Evolutionary conservation across 1,284 basidiomycete species (phyloP), one percentile per base, ranked within the genome.

Genomic region (Farysia itapuensis): DNA sequence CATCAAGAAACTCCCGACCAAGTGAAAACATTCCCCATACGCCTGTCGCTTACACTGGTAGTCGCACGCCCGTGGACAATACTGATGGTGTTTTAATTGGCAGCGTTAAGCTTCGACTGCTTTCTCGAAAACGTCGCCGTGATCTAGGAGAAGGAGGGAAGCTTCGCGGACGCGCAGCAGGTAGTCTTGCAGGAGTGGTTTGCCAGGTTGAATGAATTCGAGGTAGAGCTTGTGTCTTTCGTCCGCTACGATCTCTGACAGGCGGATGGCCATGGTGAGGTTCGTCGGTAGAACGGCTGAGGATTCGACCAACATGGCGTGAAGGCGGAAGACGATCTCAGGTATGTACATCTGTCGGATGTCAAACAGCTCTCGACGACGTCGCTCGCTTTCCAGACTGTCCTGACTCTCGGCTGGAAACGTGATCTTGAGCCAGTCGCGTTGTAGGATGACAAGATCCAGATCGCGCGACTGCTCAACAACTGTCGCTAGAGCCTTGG

Each of bases 291-390:
- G 80, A 13, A 83, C 79, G 5, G 79, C 75, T 15, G 85, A 80
- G 5, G 90, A 88, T 26, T 82, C 79, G 53, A 85, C 83, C 12
- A 97, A 80, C 45, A 87, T 79, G 23, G 82, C 80, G 72, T 97
- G 93, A 14, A 97, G 79, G 16, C 89, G 85, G 51, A 96, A 81
- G 58, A 97, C 84, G 28, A 97, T 82, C 74, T 96, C 91, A 0
- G 93, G 94, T 15, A 97, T 81, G 77, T 89, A 94, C 26, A 93
- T 86, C 65, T 90, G 86, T 23, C 93, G 84, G 46, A 96, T 89
- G 18, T 87, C 83, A 3, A 82, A 79, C 38, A 95, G 82, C 64
- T 95, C 90, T 20, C 80, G 80, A 16, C 80, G 79, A 12, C 89
- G 81, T 11, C 81, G 82, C 39, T 86, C 82, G 35, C 79, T 84